Percentiles rank a stretch among this genome's conserved stretches.
Evolutionary conservation across 495 filamentous ascomycete species (phyloP).

Genomic region (Aspergillus olivimuriae): DNA sequence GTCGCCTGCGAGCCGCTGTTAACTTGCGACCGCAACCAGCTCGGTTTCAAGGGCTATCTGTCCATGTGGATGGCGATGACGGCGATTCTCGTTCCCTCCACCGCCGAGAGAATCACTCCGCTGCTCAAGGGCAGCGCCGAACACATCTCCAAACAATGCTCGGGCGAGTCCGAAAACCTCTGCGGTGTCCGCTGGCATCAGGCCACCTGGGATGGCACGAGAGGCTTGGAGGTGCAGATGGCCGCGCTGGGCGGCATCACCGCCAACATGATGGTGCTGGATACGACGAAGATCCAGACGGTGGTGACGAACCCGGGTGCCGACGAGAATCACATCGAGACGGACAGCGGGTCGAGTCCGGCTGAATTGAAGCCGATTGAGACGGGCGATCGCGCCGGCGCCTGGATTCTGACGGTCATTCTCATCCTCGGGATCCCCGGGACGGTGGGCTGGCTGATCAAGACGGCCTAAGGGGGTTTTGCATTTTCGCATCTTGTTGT

Average conservation of each 20-base stretch:
- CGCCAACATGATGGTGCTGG: slow-evolving; percentile 16
- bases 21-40: slow-evolving; percentile 61
- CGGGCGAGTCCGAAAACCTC: slow-evolving; percentile 45
- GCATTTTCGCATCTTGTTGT: too few relatives aligned
- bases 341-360: slow-evolving; percentile 17
- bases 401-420: slow-evolving; percentile 58
- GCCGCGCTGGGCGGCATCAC: slow-evolving; percentile 51
- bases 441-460: slow-evolving; percentile 23
- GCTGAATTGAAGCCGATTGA: slow-evolving; percentile 30
- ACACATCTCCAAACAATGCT: slow-evolving; percentile 61
- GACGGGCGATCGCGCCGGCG: slow-evolving; percentile 52
- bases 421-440: slow-evolving; percentile 36
- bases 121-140: slow-evolving; percentile 54
- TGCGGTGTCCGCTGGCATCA: slow-evolving; percentile 67
- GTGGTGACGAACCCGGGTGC: slow-evolving; percentile 14
- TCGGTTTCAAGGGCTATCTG: slow-evolving; percentile 71
- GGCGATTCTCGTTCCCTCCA: slow-evolving; percentile 54
- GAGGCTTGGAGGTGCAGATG: slow-evolving; percentile 45
- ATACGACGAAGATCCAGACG: slow-evolving; percentile 5
- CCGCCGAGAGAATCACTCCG: slow-evolving; percentile 50
- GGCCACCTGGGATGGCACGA: slow-evolving; percentile 54
- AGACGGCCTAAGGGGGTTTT: too few relatives aligned
- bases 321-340: slow-evolving; percentile 15
- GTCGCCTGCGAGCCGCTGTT: slow-evolving; percentile 61
- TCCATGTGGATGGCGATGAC: slow-evolving; percentile 68